Conservation (phyloP, 2,329 filamentous ascomycete genomes). For the Scedosporium dehoogii region DNA sequence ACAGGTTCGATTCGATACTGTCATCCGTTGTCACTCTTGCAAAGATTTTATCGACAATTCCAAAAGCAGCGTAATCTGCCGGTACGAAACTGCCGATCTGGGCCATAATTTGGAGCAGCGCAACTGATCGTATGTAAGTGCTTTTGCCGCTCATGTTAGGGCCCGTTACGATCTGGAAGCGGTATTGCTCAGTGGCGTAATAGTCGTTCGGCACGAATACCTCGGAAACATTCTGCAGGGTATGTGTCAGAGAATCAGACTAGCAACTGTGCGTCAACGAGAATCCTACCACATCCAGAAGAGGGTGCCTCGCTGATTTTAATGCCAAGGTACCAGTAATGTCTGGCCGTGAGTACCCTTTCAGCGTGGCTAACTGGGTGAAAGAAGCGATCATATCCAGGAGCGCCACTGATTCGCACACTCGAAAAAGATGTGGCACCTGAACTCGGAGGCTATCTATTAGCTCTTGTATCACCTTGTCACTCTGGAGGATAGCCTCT, state of each 20-base stretch:
- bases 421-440: conserved; percentile 65
- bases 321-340: conserved; percentile 61
- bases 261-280: neutral
- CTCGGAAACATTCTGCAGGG: conserved; percentile 24
- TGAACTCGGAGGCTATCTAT: conserved; percentile 62
- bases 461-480: conserved; percentile 62
- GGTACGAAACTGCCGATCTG: conserved; percentile 90
- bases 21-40: conserved; percentile 81
- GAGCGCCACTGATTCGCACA: conserved; percentile 78
- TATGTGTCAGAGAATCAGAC: neutral
- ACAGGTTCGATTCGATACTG: conserved; percentile 80
- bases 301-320: conserved; percentile 66
- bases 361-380: conserved; percentile 58
- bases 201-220: conserved; percentile 84
- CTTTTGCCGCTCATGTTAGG: conserved; percentile 99
- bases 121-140: conserved; percentile 81
- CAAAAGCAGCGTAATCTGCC: conserved; percentile 71
- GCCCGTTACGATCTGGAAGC: conserved; percentile 89
- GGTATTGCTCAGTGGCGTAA: conserved; percentile 67
- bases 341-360: conserved; percentile 53
- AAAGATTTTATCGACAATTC: conserved; percentile 75
- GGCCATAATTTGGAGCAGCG: conserved; percentile 82
- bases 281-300: conserved; percentile 53
- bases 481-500: conserved; percentile 75
- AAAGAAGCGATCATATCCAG: conserved; percentile 80